phyloP scores from a whole-genome alignment of 108 stramenopile genomes.

The Craspedostauros australis region DNA sequence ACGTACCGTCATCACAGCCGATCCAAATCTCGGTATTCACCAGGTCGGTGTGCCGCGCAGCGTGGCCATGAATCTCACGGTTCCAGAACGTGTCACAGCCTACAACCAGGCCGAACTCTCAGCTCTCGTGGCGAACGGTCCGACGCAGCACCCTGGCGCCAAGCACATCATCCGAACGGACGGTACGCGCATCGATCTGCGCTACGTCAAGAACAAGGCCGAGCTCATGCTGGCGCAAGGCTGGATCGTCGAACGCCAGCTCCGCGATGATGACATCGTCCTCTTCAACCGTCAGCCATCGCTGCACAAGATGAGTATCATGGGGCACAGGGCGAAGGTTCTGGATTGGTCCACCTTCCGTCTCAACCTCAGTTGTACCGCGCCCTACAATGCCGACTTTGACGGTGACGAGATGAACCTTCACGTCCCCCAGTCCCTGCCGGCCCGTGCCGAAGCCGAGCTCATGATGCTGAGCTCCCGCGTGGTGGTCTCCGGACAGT shows the following conservation, averaged over 20 bases:
- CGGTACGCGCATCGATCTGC: constrained; percentile 90
- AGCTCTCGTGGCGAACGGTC: constrained; percentile 90
- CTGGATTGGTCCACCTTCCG: constrained; percentile 99
- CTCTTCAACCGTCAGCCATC: constrained; percentile 99
- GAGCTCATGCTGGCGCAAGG: constrained; percentile 88
- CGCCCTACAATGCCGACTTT: constrained; percentile 99
- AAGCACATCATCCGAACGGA: constrained; percentile 96
- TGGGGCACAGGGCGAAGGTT: constrained; percentile 97
- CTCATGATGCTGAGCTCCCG: constrained; percentile 96
- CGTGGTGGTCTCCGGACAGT: constrained; percentile 95
- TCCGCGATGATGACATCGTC: constrained; percentile 95
- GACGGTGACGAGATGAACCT: constrained; percentile 99
- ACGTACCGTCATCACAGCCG: constrained; percentile 99
- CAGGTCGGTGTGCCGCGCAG: constrained; percentile 98
- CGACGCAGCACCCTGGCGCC: constrained; percentile 93
- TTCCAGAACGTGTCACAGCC: constrained; percentile 94
- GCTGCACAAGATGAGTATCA: constrained; percentile 99
- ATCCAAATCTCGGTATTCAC: constrained; percentile 98
- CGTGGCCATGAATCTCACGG: constrained; percentile 96
- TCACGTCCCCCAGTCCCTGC: constrained; percentile 93
- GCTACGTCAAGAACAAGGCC: constrained; percentile 90
- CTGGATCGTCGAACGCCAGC: constrained; percentile 97
- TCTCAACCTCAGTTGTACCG: constrained; percentile 95
- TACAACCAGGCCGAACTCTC: constrained; percentile 87
- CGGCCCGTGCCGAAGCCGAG: constrained; percentile 94